Conservation (phyloP, 129 eudicot species). For the Rutidosis leptorrhynchoides region DNA sequence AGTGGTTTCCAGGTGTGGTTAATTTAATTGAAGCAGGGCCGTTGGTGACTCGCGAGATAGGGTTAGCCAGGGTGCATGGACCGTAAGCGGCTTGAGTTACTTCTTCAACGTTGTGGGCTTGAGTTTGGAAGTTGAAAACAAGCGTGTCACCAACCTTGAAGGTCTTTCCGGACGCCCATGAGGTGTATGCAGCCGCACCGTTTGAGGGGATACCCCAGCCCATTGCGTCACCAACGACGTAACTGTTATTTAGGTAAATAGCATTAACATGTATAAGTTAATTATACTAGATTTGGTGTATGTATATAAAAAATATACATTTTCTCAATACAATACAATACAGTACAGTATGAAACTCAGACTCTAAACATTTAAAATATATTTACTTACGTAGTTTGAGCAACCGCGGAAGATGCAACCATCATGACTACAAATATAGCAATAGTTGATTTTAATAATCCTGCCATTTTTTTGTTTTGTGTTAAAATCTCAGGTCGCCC, state of each 20-base stretch:
- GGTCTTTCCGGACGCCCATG: slow-evolving; percentile 34
- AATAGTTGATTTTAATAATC: slow-evolving; percentile 10
- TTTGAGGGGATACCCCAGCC: slow-evolving; percentile 44
- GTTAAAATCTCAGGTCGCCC: slow-evolving; percentile 40
- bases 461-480: slow-evolving; percentile 18
- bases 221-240: slow-evolving; percentile 32
- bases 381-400: slow-evolving; percentile 53
- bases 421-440: slow-evolving; percentile 14
- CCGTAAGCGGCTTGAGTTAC: slow-evolving; percentile 38
- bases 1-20: slow-evolving; percentile 33
- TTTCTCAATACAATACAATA: no score
- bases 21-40: slow-evolving; percentile 40
- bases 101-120: slow-evolving; percentile 37
- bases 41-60: not conserved
- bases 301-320: no score
- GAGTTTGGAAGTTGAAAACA: slow-evolving; percentile 44
- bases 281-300: not conserved
- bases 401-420: slow-evolving; percentile 33
- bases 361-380: no score
- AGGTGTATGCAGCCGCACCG: slow-evolving; percentile 31
- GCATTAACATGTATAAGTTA: not conserved
- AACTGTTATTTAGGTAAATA: not conserved
- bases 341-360: no score
- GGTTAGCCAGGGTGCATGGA: slow-evolving; percentile 41
- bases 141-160: slow-evolving; percentile 42